Conservation (phyloP, 345 rosid species). For the Raphanus sativus region DNA sequence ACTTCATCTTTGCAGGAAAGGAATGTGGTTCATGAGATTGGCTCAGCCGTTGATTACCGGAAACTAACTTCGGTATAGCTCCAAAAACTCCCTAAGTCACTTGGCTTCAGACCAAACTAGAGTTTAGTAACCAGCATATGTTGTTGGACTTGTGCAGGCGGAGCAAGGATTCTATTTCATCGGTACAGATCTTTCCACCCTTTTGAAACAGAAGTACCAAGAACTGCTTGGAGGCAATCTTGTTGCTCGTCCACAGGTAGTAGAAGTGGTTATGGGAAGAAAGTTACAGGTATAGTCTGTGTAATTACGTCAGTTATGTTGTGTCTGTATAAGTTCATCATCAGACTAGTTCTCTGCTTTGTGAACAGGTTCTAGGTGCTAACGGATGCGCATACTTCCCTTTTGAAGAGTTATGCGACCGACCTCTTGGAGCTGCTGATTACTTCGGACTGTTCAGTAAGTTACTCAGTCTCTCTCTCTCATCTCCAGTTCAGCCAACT, state of each 20-base stretch:
- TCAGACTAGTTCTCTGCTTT: constrained; percentile 6
- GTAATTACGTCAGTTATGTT: neutral
- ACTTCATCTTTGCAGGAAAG: constrained; percentile 57
- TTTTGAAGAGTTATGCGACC: constrained; percentile 88
- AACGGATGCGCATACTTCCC: constrained; percentile 89
- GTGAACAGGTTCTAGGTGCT: constrained; percentile 71
- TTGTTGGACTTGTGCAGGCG: constrained; percentile 53
- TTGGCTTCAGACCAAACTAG: constrained; percentile 25
- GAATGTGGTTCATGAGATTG: constrained; percentile 79
- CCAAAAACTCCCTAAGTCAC: neutral
- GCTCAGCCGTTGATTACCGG: constrained; percentile 85
- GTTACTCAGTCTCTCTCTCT: constrained; percentile 24
- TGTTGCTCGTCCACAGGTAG: constrained; percentile 56
- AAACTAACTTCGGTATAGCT: constrained; percentile 78
- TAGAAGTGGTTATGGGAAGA: constrained; percentile 97
- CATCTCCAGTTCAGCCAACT: neutral
- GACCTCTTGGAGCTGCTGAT: constrained; percentile 97
- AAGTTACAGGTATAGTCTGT: constrained; percentile 53
- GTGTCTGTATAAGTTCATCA: constrained; percentile 9
- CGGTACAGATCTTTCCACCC: constrained; percentile 57
- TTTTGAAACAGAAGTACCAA: constrained; percentile 67
- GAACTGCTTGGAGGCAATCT: constrained; percentile 58
- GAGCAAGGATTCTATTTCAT: constrained; percentile 90
- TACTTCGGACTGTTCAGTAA: constrained; percentile 93
- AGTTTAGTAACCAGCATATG: neutral